Evolutionary conservation across 257 asterid species (phyloP), one percentile per base, ranked within the genome.

Genomic region (Rauvolfia tetraphylla): DNA sequence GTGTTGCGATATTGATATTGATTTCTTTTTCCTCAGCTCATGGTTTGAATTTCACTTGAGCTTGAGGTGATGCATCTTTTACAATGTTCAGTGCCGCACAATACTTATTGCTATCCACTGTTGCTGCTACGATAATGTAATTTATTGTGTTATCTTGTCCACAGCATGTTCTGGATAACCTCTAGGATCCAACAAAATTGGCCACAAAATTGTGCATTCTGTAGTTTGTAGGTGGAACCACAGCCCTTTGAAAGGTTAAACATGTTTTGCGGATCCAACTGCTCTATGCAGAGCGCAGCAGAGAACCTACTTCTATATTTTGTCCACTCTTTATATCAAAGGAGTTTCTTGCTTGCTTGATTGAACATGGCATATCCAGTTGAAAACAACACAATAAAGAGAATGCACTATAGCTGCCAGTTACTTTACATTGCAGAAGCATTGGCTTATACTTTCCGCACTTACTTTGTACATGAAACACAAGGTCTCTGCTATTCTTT

Each of bases 1-100:
- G 31, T 15, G 65, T 17, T 12, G 8, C 17, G 11, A 38, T 67
- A 36, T 13, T 15, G 33, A 7, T 73, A 7, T 38, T 17, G 33
- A 14, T 53, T 7, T 76, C 15, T n/a, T 27, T 38, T 46, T 61
- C 8, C 20, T 18, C 34, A 6, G 34, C 51, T 12, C 2, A 42
- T 27, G 68, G 25, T 61, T 49, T 27, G 4, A 38, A 1, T 31
- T 22, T 75, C 61, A 31, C 57, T 33, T 41, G 46, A 5, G 2
- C 18, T 33, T 13, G n/a, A 74, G 59, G 44, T 74, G 72, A 29
- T 75, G 44, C 59, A 44, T 58, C 31, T 73, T 12, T 27, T 36
- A 48, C 62, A 71, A 18, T 7, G 3, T 51, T 51, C 44, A 72
- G 34, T 53, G 11, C 14, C 38, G 27, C 27, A 49, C 59, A 70